Evolutionary conservation across 2,329 filamentous ascomycete species (phyloP).

Genomic region (Trichophyton mentagrophytes): DNA sequence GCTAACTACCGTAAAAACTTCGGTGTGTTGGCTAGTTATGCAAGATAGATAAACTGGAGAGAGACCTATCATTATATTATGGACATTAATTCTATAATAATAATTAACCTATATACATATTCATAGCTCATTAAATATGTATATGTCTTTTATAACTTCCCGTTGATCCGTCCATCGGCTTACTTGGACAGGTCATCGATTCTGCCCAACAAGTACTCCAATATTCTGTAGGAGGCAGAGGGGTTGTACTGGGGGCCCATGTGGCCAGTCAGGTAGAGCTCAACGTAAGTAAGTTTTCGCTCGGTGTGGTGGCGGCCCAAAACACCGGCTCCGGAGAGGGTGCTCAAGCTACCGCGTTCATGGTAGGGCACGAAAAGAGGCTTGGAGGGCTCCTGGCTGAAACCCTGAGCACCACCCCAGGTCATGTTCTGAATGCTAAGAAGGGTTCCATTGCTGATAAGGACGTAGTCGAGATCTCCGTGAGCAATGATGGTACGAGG

Average conservation of each 20-base stretch:
- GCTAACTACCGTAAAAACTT: not conserved
- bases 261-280: slow-evolving; percentile 53
- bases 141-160: not conserved
- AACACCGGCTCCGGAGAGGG: slow-evolving; percentile 50
- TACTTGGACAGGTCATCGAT: slow-evolving; percentile 27
- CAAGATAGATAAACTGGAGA: not conserved
- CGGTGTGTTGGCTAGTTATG: not conserved
- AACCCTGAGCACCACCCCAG: slow-evolving; percentile 59
- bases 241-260: slow-evolving; percentile 33
- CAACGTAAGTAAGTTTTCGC: slow-evolving; percentile 59
- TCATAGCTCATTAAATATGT: not conserved
- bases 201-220: slow-evolving; percentile 60
- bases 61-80: not conserved
- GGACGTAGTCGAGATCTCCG: slow-evolving; percentile 55
- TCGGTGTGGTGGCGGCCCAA: slow-evolving; percentile 61
- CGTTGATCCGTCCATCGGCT: not conserved
- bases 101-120: not conserved
- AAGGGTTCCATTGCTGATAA: slow-evolving; percentile 56
- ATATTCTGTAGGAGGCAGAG: slow-evolving; percentile 45
- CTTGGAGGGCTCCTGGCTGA: slow-evolving; percentile 46
- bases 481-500: slow-evolving; percentile 63
- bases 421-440: slow-evolving; percentile 71
- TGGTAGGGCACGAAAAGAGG: slow-evolving; percentile 60
- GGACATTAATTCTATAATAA: not conserved
- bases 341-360: slow-evolving; percentile 31